Base-by-base conservation (phyloP, 2,329 filamentous ascomycete species). In the Trichoderma polysporum region DNA sequence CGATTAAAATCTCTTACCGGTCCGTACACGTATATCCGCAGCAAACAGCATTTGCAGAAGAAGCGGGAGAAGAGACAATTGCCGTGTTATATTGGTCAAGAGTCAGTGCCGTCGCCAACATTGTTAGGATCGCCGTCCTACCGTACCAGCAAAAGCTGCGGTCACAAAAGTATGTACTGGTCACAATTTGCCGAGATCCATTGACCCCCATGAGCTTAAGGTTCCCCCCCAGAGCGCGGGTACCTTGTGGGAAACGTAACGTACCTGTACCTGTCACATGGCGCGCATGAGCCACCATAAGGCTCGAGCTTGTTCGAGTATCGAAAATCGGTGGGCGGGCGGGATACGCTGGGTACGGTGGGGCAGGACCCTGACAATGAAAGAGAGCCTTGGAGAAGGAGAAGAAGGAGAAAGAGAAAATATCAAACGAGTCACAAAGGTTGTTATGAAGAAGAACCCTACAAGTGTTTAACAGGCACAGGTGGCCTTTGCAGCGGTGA, bases 231-330 rank as follows among this genome's bases (percentile, higher is more conserved):
- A 50, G 47, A 50, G 31, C 54, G 22, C 54, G 13, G 54, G 54
- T 60, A 60, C 57, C 57, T 15, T 19, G 35, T 13, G 41, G 58
- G 29, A 37, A 50, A 54, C 9, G 60, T 33, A 53, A 45, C 52
- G 52, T 58, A 39, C 53, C 52, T 66, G 62, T 52, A 31, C 62
- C 52, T 66, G 62, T 58, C 62, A 66, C 62, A 54, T 25, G 29
- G 61, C 9, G 53, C 53, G 53, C 62, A 37, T 37, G 62, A 58
- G 62, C 62, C 62, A 58, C 53, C 8, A 49, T 50, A 41, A 22
- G 62, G 62, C 62, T 50, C 45, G 62, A 66, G 62, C 62, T 66
- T 37, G 61, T 57, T 66, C 62, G 62, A 66, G 52, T 58, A 66
- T 66, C 62, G 62, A 58, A 50, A 58, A 57, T 66, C 61, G 35